These are phyloP conservation scores for Golubevia pallescens DNA, from an alignment of 1,284 basidiomycete genomes.

Conservation along the genomic window DNA sequence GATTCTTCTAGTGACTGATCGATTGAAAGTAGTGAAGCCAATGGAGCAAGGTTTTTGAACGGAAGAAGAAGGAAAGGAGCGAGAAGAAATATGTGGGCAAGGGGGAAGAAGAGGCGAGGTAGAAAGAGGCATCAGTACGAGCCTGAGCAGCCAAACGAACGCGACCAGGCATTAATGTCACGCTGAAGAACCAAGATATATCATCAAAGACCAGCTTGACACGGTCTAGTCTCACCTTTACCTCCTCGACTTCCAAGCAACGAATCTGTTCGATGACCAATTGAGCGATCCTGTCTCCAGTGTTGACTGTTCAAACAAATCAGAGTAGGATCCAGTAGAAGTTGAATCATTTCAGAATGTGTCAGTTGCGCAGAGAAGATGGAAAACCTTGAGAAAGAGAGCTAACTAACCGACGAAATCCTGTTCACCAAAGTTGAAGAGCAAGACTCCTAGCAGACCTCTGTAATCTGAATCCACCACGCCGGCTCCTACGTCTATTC, in stretches of 20 bases:
- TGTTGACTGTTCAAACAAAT: conserved; percentile 28
- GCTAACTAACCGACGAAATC: conserved; percentile 46
- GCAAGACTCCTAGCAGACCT: conserved; percentile 52
- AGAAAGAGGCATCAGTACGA: neutral
- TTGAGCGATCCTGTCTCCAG: conserved; percentile 61
- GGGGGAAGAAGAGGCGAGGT: neutral
- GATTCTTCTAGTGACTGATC: conserved; percentile 42
- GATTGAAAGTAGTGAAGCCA: neutral
- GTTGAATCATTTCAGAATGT: neutral
- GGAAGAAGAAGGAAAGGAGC: neutral
- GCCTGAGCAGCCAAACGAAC: no score
- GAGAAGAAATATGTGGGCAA: no score
- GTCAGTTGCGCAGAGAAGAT: no score
- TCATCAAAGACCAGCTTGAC: no score
- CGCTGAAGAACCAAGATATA: no score
- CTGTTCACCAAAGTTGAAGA: conserved; percentile 57
- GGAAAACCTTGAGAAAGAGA: neutral
- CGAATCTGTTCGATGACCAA: conserved; percentile 57
- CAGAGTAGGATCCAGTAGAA: neutral
- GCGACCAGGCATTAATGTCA: no score
- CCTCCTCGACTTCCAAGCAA: conserved; percentile 48
- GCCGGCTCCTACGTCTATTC: conserved; percentile 61
- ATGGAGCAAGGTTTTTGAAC: no score
- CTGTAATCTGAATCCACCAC: conserved; percentile 61
- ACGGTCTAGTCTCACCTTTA: conserved; percentile 32